Conservation (phyloP, 768 basidiomycete genomes). For the Cystobasidium tubakii region DNA sequence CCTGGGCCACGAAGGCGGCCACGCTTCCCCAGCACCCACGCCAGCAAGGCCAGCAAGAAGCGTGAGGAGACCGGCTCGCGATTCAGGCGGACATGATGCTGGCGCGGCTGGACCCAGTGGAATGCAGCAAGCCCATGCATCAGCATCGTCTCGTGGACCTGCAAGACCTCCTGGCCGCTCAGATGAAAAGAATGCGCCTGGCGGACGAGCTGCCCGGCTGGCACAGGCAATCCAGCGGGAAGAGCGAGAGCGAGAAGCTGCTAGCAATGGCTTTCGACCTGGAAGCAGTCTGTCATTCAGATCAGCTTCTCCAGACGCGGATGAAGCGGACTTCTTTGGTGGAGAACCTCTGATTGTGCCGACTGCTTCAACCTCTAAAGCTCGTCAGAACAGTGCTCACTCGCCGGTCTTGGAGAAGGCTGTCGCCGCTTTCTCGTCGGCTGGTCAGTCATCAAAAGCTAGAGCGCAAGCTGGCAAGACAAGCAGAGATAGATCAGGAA, state of each 20-base stretch:
- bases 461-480: neutral
- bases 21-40: neutral
- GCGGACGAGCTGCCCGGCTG: slow-evolving; percentile 1
- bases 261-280: slow-evolving; percentile 16
- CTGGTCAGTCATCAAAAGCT: neutral
- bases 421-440: slow-evolving; percentile 16
- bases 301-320: slow-evolving; percentile 11
- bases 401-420: slow-evolving; percentile 30
- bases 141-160: neutral
- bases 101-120: neutral
- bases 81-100: neutral
- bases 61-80: slow-evolving; percentile 5
- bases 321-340: slow-evolving; percentile 15
- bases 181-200: neutral
- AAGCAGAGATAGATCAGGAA: slow-evolving; percentile 2
- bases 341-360: slow-evolving; percentile 15
- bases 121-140: neutral
- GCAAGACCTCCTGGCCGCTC: neutral
- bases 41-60: slow-evolving; percentile 24
- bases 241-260: slow-evolving; percentile 11
- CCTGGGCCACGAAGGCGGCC: neutral
- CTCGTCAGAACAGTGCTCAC: neutral
- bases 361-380: slow-evolving; percentile 7
- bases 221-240: slow-evolving; percentile 35
- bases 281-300: slow-evolving; percentile 20